Evolutionary conservation across 2,329 filamentous ascomycete genomes (phyloP).

Genomic region (Phyllachora maydis): DNA sequence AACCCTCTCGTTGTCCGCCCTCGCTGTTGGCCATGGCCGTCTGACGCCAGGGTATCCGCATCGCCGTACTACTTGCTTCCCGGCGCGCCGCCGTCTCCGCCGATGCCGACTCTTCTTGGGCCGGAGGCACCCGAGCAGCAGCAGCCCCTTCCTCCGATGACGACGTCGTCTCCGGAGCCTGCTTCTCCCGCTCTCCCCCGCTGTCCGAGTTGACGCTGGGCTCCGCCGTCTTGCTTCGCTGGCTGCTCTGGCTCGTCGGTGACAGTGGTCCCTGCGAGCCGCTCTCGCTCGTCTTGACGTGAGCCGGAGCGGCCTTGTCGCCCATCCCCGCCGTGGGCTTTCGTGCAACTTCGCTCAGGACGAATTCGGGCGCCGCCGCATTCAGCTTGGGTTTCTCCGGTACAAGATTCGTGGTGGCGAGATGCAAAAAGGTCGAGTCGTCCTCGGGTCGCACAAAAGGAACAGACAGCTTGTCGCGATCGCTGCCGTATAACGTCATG

Average conservation of each 20-base stretch:
- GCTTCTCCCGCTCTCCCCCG: slow-evolving; percentile 21
- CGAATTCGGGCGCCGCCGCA: slow-evolving; percentile 22
- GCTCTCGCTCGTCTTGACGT: slow-evolving; percentile 8
- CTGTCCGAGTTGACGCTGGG: slow-evolving; percentile 19
- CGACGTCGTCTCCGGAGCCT: slow-evolving; percentile 8
- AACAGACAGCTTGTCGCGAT: slow-evolving; percentile 70
- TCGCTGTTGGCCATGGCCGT: slow-evolving; percentile 26
- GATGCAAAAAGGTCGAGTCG: slow-evolving; percentile 56
- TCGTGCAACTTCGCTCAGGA: slow-evolving; percentile 15
- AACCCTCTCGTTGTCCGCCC: slow-evolving; percentile 27
- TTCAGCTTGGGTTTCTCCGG: slow-evolving; percentile 38
- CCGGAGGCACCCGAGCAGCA: too few species aligned
- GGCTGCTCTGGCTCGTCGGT: slow-evolving; percentile 13
- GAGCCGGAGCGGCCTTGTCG: slow-evolving; percentile 6
- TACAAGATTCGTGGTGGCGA: slow-evolving; percentile 40
- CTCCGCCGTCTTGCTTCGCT: slow-evolving; percentile 12
- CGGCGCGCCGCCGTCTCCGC: slow-evolving; percentile 15
- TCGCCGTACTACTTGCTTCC: slow-evolving; percentile 30
- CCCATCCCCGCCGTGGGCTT: slow-evolving; percentile 5
- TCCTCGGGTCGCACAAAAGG: slow-evolving; percentile 87
- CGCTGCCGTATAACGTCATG: slow-evolving; percentile 70
- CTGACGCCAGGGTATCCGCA: slow-evolving; percentile 55
- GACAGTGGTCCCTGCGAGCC: slow-evolving; percentile 14
- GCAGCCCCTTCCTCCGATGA: too few species aligned
- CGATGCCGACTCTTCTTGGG: too few species aligned